Base-by-base conservation (phyloP, 306 rosid genomes). In the Medicago lupulina region DNA sequence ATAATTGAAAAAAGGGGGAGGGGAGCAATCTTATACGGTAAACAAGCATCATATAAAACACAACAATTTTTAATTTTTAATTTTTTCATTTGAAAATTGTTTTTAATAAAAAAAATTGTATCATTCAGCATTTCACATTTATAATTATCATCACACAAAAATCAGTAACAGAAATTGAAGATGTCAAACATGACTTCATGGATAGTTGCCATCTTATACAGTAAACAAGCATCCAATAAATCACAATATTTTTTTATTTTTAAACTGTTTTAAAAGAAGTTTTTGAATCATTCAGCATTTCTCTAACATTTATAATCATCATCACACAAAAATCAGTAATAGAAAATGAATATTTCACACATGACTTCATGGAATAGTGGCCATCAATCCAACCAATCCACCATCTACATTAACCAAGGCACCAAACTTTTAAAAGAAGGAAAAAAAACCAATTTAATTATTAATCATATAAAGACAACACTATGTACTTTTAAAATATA, bases 261-360 rank as follows among this genome's bases (percentile, higher is more conserved):
- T 39, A 46, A 17, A 25, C 46, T 15, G 34, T 16, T 8, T 34
- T 13, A 34, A 34, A 34, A 34, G 7, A 5, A 34, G 38, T 34
- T 34, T 34, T 34, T 14, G 34, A 9, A 65, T 39, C 73, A 76
- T 39, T 65, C 8, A 63, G 19, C 39, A 38, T 39, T 76, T 65
- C 31, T 7, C 65, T 23, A 38, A 34, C 44, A 49, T 69, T 69
- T 58, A 18, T 47, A 8, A 72, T 73, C 7, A 36, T 21, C 43
- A 41, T 58, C 25, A 65, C 34, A 55, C 39, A 46, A 74, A 79
- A 70, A 23, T 25, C 15, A 39, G 25, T 7, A 4, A 40, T 8
- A 66, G 16, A 76, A 59, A 31, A 18, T 59, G 59, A 76, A 76
- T 67, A 63, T 55, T 46, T 15, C 34, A 78, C 50, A 72, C 64